Base-by-base conservation (phyloP, 306 rosid genomes). In the Quercus glauca region DNA sequence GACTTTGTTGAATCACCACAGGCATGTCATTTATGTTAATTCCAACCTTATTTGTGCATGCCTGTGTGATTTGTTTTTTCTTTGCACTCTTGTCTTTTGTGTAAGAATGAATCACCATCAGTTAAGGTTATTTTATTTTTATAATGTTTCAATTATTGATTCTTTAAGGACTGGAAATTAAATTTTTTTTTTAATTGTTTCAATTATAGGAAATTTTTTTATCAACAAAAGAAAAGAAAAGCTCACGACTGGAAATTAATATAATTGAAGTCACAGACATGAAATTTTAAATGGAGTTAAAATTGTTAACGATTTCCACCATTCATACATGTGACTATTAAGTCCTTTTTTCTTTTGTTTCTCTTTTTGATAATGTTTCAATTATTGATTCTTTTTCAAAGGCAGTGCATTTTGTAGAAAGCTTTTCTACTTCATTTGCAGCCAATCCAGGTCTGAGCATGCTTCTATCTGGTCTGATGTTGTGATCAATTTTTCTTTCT, bases 381-480 rank as follows among this genome's bases (percentile, higher is more conserved):
- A 13, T 63, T 63, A 28, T 63, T 28, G 35, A 15, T 2, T 63
- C 35, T 18, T 65, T 18, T 65, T 17, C n/a, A 17, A 18, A 18
- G 45, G 19, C 28, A 4, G 26, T 58, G 13, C 26, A 58, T 25
- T 1, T 19, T 58, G 64, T 58, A 58, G 29, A 37, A 31, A 17
- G 20, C 37, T 60, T 60, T 33, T 25, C 33, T 25, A 23, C 18
- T 28, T 63, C 69, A 28, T 63, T 29, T 63, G 43, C 45, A 31
- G 21, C 18, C 21, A 65, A 31, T 65, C 49, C 71, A 65, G 35
- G 21, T 65, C 18, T 12, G 7, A 19, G 23, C 18, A 3, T 65
- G 25, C 71, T 29, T 31, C 71, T 28, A 65, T 65, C 41, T 65
- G 71, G 71, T 65, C 71, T 65, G 51, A 65, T 29, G 8, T 65